These are phyloP conservation scores for Borovskyia barvae DNA, from an alignment of 208 protist species.

Conservation along the genomic window DNA sequence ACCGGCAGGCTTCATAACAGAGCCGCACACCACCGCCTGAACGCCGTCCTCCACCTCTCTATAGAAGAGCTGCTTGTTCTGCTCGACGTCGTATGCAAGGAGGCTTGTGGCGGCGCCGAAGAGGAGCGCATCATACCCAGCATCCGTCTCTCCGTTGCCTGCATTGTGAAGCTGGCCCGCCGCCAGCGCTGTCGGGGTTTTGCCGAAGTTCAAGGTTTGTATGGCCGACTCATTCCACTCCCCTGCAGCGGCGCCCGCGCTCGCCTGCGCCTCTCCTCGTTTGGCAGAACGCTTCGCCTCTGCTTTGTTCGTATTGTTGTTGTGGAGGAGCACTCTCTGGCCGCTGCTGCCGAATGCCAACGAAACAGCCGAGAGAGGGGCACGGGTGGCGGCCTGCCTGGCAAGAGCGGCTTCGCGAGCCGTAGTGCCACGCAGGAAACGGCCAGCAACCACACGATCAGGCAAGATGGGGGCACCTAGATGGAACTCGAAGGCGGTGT, in stretches of 20 bases:
- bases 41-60: slow-evolving; percentile 93
- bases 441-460: slow-evolving; percentile 55
- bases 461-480: slow-evolving; percentile 50
- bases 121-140: slow-evolving; percentile 78
- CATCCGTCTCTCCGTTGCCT: slow-evolving; percentile 6
- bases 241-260: neutral
- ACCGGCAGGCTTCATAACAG: slow-evolving; percentile 26
- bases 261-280: slow-evolving; percentile 29
- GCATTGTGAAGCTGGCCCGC: slow-evolving; percentile 43
- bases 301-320: slow-evolving; percentile 54
- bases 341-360: slow-evolving; percentile 73
- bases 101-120: slow-evolving; percentile 88
- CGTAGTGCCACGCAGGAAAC: slow-evolving; percentile 46
- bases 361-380: slow-evolving; percentile 33
- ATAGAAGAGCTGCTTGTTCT: slow-evolving; percentile 92
- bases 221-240: slow-evolving; percentile 33
- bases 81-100: slow-evolving; percentile 90
- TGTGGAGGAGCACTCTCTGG: slow-evolving; percentile 85
- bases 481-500: slow-evolving; percentile 60
- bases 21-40: slow-evolving; percentile 72
- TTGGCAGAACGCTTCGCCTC: slow-evolving; percentile 37
- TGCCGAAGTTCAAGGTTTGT: slow-evolving; percentile 86
- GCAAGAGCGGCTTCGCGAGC: slow-evolving; percentile 6
- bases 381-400: slow-evolving; percentile 14
- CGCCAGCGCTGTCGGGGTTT: slow-evolving; percentile 73